phyloP scores from a whole-genome alignment of 1,139 yeast species.

The Pichia sp. region DNA sequence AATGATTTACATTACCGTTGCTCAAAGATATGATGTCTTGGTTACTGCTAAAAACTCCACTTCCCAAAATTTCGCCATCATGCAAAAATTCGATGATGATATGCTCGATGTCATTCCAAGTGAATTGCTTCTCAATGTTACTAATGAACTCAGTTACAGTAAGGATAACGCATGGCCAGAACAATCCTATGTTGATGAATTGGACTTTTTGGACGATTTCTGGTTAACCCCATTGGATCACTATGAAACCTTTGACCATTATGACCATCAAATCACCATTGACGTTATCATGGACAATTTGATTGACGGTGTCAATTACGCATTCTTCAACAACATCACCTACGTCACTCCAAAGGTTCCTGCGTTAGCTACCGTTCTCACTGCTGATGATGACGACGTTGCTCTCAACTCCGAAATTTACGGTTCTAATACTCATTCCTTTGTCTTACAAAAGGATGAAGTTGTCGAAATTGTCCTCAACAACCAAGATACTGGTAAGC shows the following conservation, averaged over 20 bases:
- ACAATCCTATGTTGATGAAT: conserved; percentile 39
- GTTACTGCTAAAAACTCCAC: conserved; percentile 60
- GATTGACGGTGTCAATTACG: conserved; percentile 78
- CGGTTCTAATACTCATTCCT: conserved; percentile 73
- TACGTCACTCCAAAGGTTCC: conserved; percentile 80
- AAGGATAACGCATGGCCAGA: conserved; percentile 37
- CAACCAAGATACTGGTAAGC: conserved; percentile 74
- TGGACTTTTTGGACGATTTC: conserved; percentile 53
- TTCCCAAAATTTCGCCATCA: conserved; percentile 62
- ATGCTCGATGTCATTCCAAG: conserved; percentile 72
- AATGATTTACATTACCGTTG: conserved; percentile 57
- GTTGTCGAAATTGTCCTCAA: conserved; percentile 65
- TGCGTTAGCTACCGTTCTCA: conserved; percentile 63
- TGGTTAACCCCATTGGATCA: conserved; percentile 50
- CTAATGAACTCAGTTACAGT: conserved; percentile 64
- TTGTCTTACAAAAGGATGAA: conserved; percentile 64
- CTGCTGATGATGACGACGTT: conserved; percentile 46
- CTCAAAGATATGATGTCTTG: conserved; percentile 72
- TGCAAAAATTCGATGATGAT: conserved; percentile 66
- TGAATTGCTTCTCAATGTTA: conserved; percentile 58
- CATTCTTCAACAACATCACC: conserved; percentile 82
- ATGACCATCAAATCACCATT: conserved; percentile 59
- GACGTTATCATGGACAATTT: conserved; percentile 75
- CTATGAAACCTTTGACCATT: conserved; percentile 47
- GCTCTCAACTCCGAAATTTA: conserved; percentile 54